Base-by-base conservation (phyloP, 2,329 filamentous ascomycete species). In the Dactylonectria macrodidyma region DNA sequence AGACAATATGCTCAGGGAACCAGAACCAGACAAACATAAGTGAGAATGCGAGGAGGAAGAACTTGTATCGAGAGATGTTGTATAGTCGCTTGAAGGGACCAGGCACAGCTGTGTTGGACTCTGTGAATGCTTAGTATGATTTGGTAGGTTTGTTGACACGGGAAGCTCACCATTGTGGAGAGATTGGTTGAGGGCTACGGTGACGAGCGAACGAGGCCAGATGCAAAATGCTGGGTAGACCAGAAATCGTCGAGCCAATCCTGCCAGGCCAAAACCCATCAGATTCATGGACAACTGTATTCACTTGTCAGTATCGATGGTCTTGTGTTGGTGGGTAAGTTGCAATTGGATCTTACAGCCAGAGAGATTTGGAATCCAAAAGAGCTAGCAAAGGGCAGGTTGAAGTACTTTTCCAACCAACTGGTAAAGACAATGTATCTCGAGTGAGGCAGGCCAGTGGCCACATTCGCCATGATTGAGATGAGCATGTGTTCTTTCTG, bases 401-500 rank as follows among this genome's bases (percentile, higher is more conserved):
- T 46, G n/a, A 75, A 75, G 19, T 75, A 75, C 47, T 74, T 75
- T 30, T 75, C 57, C 8, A 75, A 19, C 73, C 73, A 75, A 24
- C 71, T 69, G 0, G 71, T 75, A 0, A 75, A 75, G 5, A 75
- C 57, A 22, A 74, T 65, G 5, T 69, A 74, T 24, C 72, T 44
- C 1, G 73, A 75, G 12, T 75, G 73, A 2, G 73, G 73, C n/a
- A 75, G 51, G 1, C 54, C 69, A 1, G 73, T 56, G 1, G 73
- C 70, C 0, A 75, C 73, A 36, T 73, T 75, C 0, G 73, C 72
- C 82, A 88, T 88, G 69, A 89, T 86, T 3, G 86, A 86, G 41
- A 89, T 86, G n/a, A 90, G 77, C 81, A 88, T 87, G 71, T 90
- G 88, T 75, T 90, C 88, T 73, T 90, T 90, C 71, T 84, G 85